phyloP scores from a whole-genome alignment of 108 stramenopile genomes.

The Cyclotella distinguenda region DNA sequence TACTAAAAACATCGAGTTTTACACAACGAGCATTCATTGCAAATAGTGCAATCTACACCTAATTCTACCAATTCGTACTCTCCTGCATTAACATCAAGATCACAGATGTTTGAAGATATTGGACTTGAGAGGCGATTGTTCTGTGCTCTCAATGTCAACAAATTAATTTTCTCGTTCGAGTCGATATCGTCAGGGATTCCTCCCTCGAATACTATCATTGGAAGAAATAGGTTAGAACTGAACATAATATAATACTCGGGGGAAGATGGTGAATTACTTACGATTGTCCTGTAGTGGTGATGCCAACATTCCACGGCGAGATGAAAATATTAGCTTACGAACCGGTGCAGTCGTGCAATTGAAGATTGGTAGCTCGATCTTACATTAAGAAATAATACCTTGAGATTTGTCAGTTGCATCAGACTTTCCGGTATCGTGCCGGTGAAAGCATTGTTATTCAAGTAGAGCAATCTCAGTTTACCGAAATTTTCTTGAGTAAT shows the following conservation, averaged over 20 bases:
- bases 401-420: constrained; percentile 40
- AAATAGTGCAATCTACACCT: constrained; percentile 45
- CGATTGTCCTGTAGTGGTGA: constrained; percentile 16
- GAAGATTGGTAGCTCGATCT: neutral
- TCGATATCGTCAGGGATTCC: constrained; percentile 30
- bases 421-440: constrained; percentile 69
- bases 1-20: constrained; percentile 31
- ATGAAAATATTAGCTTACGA: neutral
- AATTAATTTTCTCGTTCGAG: constrained; percentile 24
- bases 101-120: constrained; percentile 43
- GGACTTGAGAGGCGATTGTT: constrained; percentile 43
- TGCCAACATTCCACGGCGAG: neutral
- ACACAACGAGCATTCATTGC: constrained; percentile 35
- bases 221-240: neutral
- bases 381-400: constrained; percentile 38
- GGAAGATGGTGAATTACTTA: neutral
- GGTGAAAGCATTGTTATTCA: constrained; percentile 59
- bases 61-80: constrained; percentile 42
- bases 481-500: constrained; percentile 51
- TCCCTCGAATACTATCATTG: constrained; percentile 24
- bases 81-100: constrained; percentile 32
- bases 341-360: neutral
- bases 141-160: constrained; percentile 51
- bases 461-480: constrained; percentile 63
- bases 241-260: neutral